Evolutionary conservation across 495 filamentous ascomycete genomes (phyloP).

Genomic region (Hypomontagnella monticulosa): DNA sequence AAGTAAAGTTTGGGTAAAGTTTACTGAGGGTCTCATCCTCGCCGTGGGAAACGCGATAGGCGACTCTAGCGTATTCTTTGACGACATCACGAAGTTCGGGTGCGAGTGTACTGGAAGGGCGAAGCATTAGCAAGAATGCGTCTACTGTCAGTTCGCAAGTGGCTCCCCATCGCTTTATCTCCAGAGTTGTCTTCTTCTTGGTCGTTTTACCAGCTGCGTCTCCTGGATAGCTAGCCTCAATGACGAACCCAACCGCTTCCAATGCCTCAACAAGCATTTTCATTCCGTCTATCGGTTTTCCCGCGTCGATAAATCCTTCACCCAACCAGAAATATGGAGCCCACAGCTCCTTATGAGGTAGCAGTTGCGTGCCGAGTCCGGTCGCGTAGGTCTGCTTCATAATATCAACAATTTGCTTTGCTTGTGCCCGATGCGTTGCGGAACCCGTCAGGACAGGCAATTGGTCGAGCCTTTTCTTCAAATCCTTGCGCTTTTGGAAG

Average conservation of each 20-base stretch:
- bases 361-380: constrained; percentile 42
- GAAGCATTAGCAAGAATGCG: constrained; percentile 50
- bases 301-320: constrained; percentile 12
- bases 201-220: not conserved
- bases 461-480: not conserved
- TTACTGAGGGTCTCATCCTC: constrained; percentile 56
- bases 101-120: constrained; percentile 44
- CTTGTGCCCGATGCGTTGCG: constrained; percentile 13
- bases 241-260: constrained; percentile 53
- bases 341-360: constrained; percentile 49
- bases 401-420: constrained; percentile 32
- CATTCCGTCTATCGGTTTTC: constrained; percentile 38
- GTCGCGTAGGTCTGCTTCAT: constrained; percentile 48
- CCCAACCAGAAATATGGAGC: constrained; percentile 45
- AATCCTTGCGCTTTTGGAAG: not conserved
- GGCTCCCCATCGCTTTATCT: constrained; percentile 57
- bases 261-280: constrained; percentile 45
- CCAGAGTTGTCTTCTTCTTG: constrained; percentile 21
- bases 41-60: constrained; percentile 54
- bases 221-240: constrained; percentile 47
- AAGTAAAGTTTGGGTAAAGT: constrained; percentile 2
- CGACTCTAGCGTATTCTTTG: constrained; percentile 47
- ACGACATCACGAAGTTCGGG: constrained; percentile 44
- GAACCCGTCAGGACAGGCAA: not conserved
- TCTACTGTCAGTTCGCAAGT: constrained; percentile 43